Evolutionary conservation across 495 filamentous ascomycete genomes (phyloP).

Genomic region (Podospora didyma): DNA sequence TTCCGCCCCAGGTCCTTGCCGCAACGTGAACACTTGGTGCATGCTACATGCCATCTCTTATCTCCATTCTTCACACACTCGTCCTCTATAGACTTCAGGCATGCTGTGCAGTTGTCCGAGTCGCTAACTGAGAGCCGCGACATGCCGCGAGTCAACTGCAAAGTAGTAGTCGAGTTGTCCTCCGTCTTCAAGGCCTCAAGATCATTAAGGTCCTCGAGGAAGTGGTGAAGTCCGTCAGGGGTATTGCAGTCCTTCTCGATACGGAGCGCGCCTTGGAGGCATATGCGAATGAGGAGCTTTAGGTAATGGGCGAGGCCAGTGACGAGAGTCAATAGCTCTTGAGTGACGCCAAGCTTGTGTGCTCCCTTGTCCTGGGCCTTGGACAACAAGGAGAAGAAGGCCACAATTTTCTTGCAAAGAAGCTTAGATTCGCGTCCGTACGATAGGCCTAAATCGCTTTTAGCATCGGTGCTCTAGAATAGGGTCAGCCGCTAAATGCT

Average conservation of each 20-base stretch:
- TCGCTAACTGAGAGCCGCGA: conserved; percentile 68
- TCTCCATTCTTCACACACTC: conserved; percentile 73
- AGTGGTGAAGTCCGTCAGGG: conserved; percentile 68
- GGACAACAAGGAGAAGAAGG: conserved; percentile 91
- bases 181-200: conserved; percentile 68
- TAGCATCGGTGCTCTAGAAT: conserved; percentile 1
- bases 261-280: conserved; percentile 86
- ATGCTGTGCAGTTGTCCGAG: conserved; percentile 77
- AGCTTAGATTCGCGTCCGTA: conserved; percentile 95
- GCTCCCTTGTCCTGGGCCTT: conserved; percentile 90
- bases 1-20: conserved; percentile 63
- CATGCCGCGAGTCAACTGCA: conserved; percentile 71
- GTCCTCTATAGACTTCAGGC: conserved; percentile 87
- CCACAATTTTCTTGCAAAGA: conserved; percentile 98
- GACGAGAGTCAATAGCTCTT: conserved; percentile 90
- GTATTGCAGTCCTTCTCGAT: conserved; percentile 79
- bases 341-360: conserved; percentile 88
- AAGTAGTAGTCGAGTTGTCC: conserved; percentile 52
- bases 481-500: not conserved
- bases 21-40: conserved; percentile 74
- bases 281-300: conserved; percentile 95
- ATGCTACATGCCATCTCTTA: conserved; percentile 77
- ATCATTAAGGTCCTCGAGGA: conserved; percentile 75
- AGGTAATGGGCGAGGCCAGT: conserved; percentile 97
- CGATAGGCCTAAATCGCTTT: conserved; percentile 60